Evolutionary conservation across 2,329 filamentous ascomycete species (phyloP).

Genomic region (Beauveria sp.): DNA sequence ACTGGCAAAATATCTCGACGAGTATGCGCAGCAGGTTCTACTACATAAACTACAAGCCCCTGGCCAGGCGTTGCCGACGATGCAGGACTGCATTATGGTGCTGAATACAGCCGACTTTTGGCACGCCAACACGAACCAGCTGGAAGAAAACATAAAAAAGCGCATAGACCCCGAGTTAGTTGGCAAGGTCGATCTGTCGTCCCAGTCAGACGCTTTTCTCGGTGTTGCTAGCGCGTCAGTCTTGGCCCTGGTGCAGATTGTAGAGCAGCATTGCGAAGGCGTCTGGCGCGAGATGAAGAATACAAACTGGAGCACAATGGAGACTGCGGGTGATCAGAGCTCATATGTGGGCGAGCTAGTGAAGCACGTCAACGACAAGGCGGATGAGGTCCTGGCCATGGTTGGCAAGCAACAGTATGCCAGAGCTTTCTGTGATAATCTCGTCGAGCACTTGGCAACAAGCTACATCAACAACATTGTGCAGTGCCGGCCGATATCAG

Average conservation of each 20-base stretch:
- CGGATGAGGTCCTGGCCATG: conserved; percentile 66
- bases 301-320: conserved; percentile 89
- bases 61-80: conserved; percentile 41
- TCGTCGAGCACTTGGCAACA: conserved; percentile 80
- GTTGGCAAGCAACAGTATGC: conserved; percentile 90
- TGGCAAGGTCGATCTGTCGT: conserved; percentile 75
- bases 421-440: conserved; percentile 86
- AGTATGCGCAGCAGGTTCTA: conserved; percentile 89
- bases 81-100: conserved; percentile 77
- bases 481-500: conserved; percentile 82
- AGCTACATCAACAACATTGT: conserved; percentile 79
- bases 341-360: conserved; percentile 82
- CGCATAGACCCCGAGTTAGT: conserved; percentile 75
- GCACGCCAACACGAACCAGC: conserved; percentile 83
- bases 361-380: conserved; percentile 60
- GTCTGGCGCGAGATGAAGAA: conserved; percentile 97
- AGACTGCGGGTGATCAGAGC: conserved; percentile 88
- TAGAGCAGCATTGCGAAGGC: conserved; percentile 74
- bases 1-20: conserved; percentile 87
- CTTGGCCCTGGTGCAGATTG: conserved; percentile 71
- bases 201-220: conserved; percentile 90
- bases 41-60: conserved; percentile 59
- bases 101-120: conserved; percentile 98
- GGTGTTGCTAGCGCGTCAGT: conserved; percentile 87
- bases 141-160: conserved; percentile 90